Base-by-base conservation (phyloP, 768 basidiomycete genomes). In the Tulasnella calospora region DNA sequence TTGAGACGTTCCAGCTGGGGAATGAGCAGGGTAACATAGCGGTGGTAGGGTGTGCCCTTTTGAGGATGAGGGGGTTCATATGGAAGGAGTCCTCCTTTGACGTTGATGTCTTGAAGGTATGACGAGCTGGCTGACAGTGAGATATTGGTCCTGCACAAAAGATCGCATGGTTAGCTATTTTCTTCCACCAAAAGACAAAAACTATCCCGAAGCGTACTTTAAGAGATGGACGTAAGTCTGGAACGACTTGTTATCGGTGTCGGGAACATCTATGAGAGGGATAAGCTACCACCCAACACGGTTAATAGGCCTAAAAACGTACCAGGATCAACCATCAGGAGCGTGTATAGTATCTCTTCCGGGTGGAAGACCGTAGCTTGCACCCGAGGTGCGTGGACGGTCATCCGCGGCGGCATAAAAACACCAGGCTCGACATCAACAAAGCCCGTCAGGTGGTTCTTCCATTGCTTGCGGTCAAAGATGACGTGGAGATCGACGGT, bases 11-110 rank as follows among this genome's bases (percentile, higher is more conserved):
- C 85, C 41, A 89, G 86, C 81, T 97, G 95, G 13, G 90, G 91
- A 71, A 96, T 87, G 38, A 97, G 86, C 38, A 97, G 86, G 67
- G 92, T 81, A 12, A 90, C 89, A 84, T 97, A 98, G 80, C 97
- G 94, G 85, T 99, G 97, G 84, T 94, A 95, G 0, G 90, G 90
- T 15, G 95, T 92, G 73, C 96, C 95, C 47, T 89, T 89, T 83
- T 95, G 93, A 3, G 97, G 97, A 81, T 98, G 95, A 5, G 96
- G 98, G 7, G 97, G 93, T 80, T 96, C 86, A 84, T 96, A 98
- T 35, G 86, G 85, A 13, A 84, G 76, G 8, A 83, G 61, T 3
- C 83, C 78, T 30, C 81, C 61, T 8, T 74, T 38, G 36, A 61
- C 27, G 35, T 67, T 41, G 51, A 73, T 79, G 67, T 79, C 36